Percentiles rank a stretch among this genome's conserved stretches.
Evolutionary conservation across 2,329 filamentous ascomycete species (phyloP).

Genomic region (Falciphora oryzae): DNA sequence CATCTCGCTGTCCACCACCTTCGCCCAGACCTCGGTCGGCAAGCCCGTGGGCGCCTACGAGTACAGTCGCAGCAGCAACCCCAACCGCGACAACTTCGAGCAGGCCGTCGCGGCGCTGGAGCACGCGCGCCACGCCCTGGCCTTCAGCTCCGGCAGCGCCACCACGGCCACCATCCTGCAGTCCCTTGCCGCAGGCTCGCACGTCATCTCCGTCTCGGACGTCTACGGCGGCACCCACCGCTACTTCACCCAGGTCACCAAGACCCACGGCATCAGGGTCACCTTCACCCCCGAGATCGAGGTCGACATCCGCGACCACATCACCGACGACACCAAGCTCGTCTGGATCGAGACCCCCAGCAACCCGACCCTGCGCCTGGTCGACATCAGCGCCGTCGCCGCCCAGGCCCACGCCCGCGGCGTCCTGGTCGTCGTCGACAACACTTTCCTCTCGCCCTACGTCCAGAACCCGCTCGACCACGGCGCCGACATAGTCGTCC

Average conservation of each 20-base stretch:
- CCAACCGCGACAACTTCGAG: constrained; percentile 94
- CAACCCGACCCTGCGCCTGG: constrained; percentile 88
- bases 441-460: constrained; percentile 96
- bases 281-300: constrained; percentile 94
- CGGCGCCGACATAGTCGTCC: constrained; percentile 93
- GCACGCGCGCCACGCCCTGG: constrained; percentile 85
- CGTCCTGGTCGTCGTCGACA: constrained; percentile 96
- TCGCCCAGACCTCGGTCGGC: constrained; percentile 84
- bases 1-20: constrained; percentile 95
- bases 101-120: constrained; percentile 85
- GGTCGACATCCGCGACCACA: constrained; percentile 76
- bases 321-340: constrained; percentile 82
- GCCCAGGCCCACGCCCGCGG: constrained; percentile 79
- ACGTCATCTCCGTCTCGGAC: constrained; percentile 94
- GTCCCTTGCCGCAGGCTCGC: constrained; percentile 81
- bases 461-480: constrained; percentile 94
- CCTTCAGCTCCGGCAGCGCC: constrained; percentile 90
- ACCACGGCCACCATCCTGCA: constrained; percentile 92
- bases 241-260: constrained; percentile 97
- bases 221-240: constrained; percentile 97
- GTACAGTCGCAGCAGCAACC: constrained; percentile 90
- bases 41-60: constrained; percentile 85
- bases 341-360: constrained; percentile 97
- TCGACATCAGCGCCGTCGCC: constrained; percentile 85
- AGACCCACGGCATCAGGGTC: constrained; percentile 88